Conservation (phyloP, 805 yeast genomes). For the Nakazawaea wyomingensis region DNA sequence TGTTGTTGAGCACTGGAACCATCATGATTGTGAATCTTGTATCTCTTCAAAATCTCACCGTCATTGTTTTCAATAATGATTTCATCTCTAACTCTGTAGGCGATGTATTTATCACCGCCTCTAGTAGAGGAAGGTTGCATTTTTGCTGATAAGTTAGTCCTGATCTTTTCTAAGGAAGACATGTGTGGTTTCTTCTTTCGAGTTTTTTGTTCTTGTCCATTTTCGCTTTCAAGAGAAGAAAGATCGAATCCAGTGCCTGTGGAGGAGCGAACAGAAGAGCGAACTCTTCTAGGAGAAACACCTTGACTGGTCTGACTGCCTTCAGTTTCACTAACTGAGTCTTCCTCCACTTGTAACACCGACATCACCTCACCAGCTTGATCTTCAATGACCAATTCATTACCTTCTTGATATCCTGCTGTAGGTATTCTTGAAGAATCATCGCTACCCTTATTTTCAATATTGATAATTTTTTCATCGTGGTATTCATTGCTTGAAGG, state of each 20-base stretch:
- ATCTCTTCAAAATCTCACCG: slow-evolving; percentile 86
- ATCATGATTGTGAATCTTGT: slow-evolving; percentile 59
- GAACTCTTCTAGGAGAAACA: not conserved
- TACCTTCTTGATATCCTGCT: slow-evolving; percentile 65
- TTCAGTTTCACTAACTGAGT: not conserved
- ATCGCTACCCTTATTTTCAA: slow-evolving; percentile 2
- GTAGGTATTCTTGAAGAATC: slow-evolving; percentile 29
- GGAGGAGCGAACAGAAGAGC: not conserved
- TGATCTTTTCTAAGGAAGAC: slow-evolving; percentile 1
- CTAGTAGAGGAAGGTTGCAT: not conserved
- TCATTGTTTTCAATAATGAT: slow-evolving; percentile 85
- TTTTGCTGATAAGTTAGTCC: slow-evolving; percentile 3
- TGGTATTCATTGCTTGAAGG: slow-evolving; percentile 6
- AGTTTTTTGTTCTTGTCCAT: not conserved
- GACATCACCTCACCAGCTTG: slow-evolving; percentile 76
- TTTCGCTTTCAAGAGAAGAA: not conserved
- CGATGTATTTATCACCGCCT: slow-evolving; percentile 40
- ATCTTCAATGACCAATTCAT: slow-evolving; percentile 70
- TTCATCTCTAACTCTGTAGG: slow-evolving; percentile 73
- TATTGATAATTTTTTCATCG: not conserved
- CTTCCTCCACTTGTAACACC: slow-evolving; percentile 31
- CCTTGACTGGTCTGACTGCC: not conserved
- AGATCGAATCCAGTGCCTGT: not conserved
- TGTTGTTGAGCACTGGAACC: slow-evolving; percentile 1
- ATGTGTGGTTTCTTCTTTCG: slow-evolving; percentile 14